phyloP scores from a whole-genome alignment of 768 basidiomycete genomes.

The Phallus indusiatus region DNA sequence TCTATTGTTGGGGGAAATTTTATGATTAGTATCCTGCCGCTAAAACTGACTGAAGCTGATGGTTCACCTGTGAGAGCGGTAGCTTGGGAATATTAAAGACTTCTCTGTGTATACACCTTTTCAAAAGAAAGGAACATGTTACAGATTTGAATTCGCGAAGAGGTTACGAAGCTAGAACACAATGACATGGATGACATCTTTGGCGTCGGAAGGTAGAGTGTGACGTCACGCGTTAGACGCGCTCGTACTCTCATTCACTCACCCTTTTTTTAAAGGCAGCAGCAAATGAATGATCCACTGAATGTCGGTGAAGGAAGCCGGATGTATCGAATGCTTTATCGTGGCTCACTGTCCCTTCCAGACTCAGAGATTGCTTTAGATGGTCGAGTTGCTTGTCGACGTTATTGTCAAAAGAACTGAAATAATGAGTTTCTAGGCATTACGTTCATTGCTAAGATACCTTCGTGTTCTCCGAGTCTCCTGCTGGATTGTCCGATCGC shows the following conservation, averaged over 20 bases:
- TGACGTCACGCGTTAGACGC: background rate
- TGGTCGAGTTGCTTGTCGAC: conserved; percentile 27
- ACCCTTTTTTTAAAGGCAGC: no score
- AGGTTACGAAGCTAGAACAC: background rate
- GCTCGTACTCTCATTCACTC: background rate
- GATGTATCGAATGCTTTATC: conserved; percentile 54
- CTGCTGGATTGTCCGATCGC: conserved; percentile 63
- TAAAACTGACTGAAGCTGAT: conserved; percentile 50
- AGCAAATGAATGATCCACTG: background rate
- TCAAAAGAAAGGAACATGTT: background rate
- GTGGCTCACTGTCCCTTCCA: conserved; percentile 63
- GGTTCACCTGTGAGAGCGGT: conserved; percentile 67
- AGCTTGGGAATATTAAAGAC: conserved; percentile 31
- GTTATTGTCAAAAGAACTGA: background rate
- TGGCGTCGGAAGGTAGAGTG: background rate
- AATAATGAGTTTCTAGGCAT: background rate
- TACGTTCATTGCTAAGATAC: conserved; percentile 4
- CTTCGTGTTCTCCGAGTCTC: conserved; percentile 1
- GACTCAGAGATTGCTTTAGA: conserved; percentile 67
- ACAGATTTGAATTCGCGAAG: background rate
- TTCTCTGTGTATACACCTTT: background rate
- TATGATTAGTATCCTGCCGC: conserved; percentile 47
- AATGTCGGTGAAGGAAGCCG: background rate
- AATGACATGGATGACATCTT: background rate
- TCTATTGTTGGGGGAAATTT: conserved; percentile 25